phyloP scores from a whole-genome alignment of 768 basidiomycete species.

The Tylopilus felleus region DNA sequence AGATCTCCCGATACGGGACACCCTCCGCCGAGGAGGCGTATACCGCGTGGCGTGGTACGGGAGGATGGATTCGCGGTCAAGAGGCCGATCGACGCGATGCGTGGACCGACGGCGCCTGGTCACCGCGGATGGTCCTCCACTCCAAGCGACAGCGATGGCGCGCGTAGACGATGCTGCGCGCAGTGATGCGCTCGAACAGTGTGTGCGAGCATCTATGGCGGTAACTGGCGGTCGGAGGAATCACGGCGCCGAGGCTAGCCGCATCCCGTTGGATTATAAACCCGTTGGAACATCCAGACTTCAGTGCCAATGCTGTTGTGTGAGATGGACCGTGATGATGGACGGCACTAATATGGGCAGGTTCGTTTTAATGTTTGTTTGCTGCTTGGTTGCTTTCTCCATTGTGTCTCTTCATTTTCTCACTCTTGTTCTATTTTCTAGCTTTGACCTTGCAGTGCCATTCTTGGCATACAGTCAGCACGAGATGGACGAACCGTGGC shows the following conservation, averaged over 20 bases:
- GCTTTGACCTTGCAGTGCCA: neutral
- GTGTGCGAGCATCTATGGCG: neutral
- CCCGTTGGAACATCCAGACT: neutral
- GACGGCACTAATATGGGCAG: neutral
- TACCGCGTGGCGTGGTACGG: too few relatives aligned
- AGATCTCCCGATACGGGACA: neutral
- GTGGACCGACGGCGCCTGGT: too few relatives aligned
- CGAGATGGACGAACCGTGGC: too few relatives aligned
- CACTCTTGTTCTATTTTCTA: neutral
- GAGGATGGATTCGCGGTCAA: neutral
- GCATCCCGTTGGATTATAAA: neutral
- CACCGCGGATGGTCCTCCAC: neutral
- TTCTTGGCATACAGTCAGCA: neutral
- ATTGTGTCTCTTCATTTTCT: too few relatives aligned
- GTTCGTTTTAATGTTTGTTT: neutral
- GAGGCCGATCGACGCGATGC: neutral
- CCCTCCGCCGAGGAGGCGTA: neutral
- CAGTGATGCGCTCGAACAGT: neutral
- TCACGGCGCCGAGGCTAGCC: neutral
- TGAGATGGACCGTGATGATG: too few relatives aligned
- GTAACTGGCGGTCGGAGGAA: neutral
- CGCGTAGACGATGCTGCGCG: neutral
- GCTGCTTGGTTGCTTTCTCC: too few relatives aligned
- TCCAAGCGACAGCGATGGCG: constrained; percentile 43
- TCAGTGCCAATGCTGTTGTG: neutral